Base-by-base conservation (phyloP, 2,329 filamentous ascomycete genomes). In the Lecanicillium sp. region DNA sequence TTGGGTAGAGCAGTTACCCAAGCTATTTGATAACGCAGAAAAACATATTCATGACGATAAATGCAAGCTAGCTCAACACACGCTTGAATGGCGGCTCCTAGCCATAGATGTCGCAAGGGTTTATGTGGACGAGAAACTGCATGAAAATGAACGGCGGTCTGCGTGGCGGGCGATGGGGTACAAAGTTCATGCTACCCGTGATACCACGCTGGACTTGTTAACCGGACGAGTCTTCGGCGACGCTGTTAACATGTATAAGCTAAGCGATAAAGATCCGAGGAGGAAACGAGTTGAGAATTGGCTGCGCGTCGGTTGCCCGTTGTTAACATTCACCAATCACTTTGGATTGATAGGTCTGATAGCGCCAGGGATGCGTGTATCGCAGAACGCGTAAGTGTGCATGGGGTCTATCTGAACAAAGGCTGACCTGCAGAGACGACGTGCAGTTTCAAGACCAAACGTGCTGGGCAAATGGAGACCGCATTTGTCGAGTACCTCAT, bases 51-150 rank as follows among this genome's bases (percentile, higher is more conserved):
- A 19, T 13, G 31, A 33, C 17, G 31, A 17, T 19, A 11, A 19
- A 18, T 32, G 17, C 15, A 15, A 32, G 15, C 11, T 18, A 33
- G 15, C 31, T 33, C 18, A 13, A 9, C 17, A 33, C 12, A 33
- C 18, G 19, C 31, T 33, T 13, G 31, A 33, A 22, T 33, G 31
- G 31, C 31, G 31, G n/a, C 17, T 33, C 17, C 17, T 33, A 33
- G 31, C 17, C 4, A 33, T 33, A 19, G 17, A 33, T 4, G 31
- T 33, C 17, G 31, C 31, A 13, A 13, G 19, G 8, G 4, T 33
- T 12, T 33, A 33, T 20, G 17, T 33, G 11, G 31, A 19, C 11
- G 31, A 20, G 17, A 33, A 33, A 33, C 9, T n/a, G 30, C 30
- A 17, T 17, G 30, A 9, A 32, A 15, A 32, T 4, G 14, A 32